Evolutionary conservation across 2,329 filamentous ascomycete genomes (phyloP), one percentile per base, ranked within the genome.

Genomic region (Harringtonia aguacate): DNA sequence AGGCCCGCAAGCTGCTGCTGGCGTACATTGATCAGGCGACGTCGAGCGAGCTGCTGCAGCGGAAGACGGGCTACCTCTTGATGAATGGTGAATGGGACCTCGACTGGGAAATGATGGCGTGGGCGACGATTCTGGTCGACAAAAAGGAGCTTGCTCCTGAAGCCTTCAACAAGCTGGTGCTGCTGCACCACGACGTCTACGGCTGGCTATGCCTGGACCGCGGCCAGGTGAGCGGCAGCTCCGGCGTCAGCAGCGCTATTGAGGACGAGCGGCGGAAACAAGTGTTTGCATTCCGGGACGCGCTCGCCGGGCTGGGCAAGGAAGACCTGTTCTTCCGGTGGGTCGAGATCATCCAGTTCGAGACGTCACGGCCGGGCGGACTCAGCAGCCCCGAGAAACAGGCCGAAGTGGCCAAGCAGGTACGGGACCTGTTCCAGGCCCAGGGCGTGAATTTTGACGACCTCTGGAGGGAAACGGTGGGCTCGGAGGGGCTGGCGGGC

Each of bases 321-420:
- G 89, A 95, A 61, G 79, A 84, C 50, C 61, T 95, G 43, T 95
- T 95, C 66, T 95, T 85, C 66, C 78, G 83, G 44, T 95, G 88
- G 87, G 85, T 95, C 39, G 89, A 95, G 66, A 75, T 94, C 57
- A 80, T 95, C 40, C 88, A 95, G 64, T 94, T 79, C 56, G 88
- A 95, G 64, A 82, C 85, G 35, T 82, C 79, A 30, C 75, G 76
- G 52, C 84, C 87, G 0, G 86, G 82, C 17, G 86, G 85, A 0
- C 94, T 94, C 57, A 84, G 81, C 2, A 39, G 48, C 33, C 66
- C 72, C 0, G 83, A 88, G 57, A 74, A 79, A 55, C 87, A 94
- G 62, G 69, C 76, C 45, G 74, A 70, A 36, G 81, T 84, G 1
- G 86, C 86, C 46, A 66, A 77, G 50, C 81, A 88, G 62, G 85